These are phyloP conservation scores for Lachnellula cervina DNA, from an alignment of 2,329 filamentous ascomycete genomes.

Conservation along the genomic window DNA sequence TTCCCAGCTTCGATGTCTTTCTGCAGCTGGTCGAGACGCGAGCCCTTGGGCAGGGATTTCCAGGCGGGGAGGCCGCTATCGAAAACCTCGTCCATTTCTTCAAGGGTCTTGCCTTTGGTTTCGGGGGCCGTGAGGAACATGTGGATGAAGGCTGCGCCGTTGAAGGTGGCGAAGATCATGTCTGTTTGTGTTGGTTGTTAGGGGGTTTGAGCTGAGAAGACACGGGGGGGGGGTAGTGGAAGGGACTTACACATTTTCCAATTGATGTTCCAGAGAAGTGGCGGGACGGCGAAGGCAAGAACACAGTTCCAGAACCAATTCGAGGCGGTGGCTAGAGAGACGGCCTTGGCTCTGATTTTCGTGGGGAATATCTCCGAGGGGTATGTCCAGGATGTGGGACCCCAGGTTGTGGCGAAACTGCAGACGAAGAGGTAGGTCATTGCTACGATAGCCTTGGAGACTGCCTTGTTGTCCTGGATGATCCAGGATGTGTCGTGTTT, in stretches of 20 bases:
- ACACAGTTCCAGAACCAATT: slow-evolving; percentile 75
- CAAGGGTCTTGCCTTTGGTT: slow-evolving; percentile 68
- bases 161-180: slow-evolving; percentile 72
- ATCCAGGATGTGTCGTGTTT: slow-evolving; percentile 54
- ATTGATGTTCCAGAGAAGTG: slow-evolving; percentile 50
- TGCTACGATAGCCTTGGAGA: slow-evolving; percentile 60
- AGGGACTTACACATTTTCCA: slow-evolving; percentile 47
- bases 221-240: background rate
- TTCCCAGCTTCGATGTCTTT: slow-evolving; percentile 41
- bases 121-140: slow-evolving; percentile 63
- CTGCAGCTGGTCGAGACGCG: slow-evolving; percentile 43
- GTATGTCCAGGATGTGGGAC: slow-evolving; percentile 46
- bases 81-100: slow-evolving; percentile 74
- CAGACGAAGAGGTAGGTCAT: slow-evolving; percentile 71
- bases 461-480: slow-evolving; percentile 44
- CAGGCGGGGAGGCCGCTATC: slow-evolving; percentile 54
- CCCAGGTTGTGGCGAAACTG: slow-evolving; percentile 60
- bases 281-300: slow-evolving; percentile 49
- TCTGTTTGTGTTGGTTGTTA: slow-evolving; percentile 31
- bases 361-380: slow-evolving; percentile 65
- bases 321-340: slow-evolving; percentile 67
- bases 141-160: slow-evolving; percentile 62
- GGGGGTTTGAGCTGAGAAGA: background rate
- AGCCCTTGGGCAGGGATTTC: slow-evolving; percentile 41
- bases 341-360: slow-evolving; percentile 66